Conservation (phyloP, 1,139 yeast species). For the Pichia sp. region DNA sequence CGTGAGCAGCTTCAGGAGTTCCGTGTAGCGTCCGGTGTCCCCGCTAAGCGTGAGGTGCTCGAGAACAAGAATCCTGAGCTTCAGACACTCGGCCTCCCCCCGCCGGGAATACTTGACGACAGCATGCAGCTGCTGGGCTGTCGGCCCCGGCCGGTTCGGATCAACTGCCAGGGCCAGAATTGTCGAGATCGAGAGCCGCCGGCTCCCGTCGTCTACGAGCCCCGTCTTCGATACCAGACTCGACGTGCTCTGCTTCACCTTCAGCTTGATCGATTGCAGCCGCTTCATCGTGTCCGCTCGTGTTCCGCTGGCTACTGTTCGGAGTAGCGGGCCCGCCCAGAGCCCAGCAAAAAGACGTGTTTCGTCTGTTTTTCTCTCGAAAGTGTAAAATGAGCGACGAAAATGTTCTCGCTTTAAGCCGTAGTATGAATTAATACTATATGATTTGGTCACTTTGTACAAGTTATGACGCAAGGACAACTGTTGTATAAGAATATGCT, state of each 20-base stretch:
- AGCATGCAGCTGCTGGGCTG: constrained; percentile 4
- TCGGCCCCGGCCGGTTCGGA: constrained; percentile 1
- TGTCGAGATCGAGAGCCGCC: constrained; percentile 2
- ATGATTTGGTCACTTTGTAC: too few relatives aligned
- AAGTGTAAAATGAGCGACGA: too few relatives aligned
- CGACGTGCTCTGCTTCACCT: constrained; percentile 6
- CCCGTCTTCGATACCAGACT: not conserved
- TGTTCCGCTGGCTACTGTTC: not conserved
- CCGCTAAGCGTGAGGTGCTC: not conserved
- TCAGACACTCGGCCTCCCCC: constrained; percentile 4
- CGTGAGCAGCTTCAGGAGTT: constrained; percentile 3
- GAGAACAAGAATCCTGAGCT: not conserved
- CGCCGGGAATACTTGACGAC: constrained; percentile 3
- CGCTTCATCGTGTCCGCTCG: constrained; percentile 3
- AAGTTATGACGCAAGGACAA: too few relatives aligned
- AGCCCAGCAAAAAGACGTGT: too few relatives aligned
- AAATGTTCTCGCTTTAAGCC: too few relatives aligned
- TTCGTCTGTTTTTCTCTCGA: too few relatives aligned
- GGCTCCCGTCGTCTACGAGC: not conserved
- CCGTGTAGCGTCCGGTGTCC: not conserved
- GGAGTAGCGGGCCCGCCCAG: too few relatives aligned
- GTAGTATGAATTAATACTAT: too few relatives aligned
- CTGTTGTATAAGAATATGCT: too few relatives aligned
- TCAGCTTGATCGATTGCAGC: constrained; percentile 2
- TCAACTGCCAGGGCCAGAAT: constrained; percentile 1